These are phyloP conservation scores for Sporothrix dimorphospora DNA, from an alignment of 2,329 filamentous ascomycete species.

Conservation along the genomic window DNA sequence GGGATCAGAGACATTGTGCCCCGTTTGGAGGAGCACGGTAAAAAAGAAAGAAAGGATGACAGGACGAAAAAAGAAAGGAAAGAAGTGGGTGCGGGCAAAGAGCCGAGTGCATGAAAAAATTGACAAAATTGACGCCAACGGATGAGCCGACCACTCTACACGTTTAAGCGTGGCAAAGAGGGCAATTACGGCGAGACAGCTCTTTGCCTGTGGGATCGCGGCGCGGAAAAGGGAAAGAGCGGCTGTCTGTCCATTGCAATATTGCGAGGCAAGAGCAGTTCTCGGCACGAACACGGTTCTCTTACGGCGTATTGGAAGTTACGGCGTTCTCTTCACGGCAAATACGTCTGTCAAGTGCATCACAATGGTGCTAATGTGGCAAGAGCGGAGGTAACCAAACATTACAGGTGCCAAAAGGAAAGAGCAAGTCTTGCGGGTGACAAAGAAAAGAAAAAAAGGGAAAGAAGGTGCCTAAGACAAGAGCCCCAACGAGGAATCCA, in stretches of 20 bases:
- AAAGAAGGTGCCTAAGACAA: neutral
- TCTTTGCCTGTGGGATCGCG: neutral
- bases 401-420: neutral
- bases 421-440: too few species aligned
- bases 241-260: constrained; percentile 1
- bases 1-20: neutral
- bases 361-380: neutral
- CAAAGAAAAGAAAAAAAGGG: neutral
- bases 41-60: neutral
- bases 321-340: neutral
- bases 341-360: neutral
- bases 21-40: neutral
- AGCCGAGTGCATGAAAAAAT: constrained; percentile 10
- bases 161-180: constrained; percentile 21
- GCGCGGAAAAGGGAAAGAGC: constrained; percentile 15
- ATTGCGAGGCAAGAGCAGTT: neutral
- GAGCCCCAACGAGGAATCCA: neutral
- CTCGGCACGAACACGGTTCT: neutral
- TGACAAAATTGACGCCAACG: constrained; percentile 16
- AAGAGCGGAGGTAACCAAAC: neutral
- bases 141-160: neutral
- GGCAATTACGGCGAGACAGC: constrained; percentile 5
- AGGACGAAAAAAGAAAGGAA: neutral
- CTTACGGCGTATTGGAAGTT: neutral
- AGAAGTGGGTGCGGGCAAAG: neutral